These are phyloP conservation scores for Blastocystis sp. DNA, from an alignment of 352 stramenopile species.

Conservation along the genomic window DNA sequence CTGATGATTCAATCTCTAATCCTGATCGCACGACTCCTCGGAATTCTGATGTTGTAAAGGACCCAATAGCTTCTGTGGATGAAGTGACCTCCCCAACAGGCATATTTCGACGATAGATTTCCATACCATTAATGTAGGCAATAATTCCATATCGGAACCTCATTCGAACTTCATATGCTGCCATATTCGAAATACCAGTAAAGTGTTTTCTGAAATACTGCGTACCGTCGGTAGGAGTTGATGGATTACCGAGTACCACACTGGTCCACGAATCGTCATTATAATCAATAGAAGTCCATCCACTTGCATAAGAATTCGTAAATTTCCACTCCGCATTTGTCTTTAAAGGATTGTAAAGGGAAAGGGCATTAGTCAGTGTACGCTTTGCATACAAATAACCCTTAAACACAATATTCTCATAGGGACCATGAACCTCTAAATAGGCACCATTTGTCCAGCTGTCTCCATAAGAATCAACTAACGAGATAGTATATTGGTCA, in stretches of 20 bases:
- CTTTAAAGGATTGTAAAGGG: background rate
- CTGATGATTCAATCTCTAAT: background rate
- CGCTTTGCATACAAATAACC: background rate
- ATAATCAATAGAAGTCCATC: background rate
- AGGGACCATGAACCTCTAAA: background rate
- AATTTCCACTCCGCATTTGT: background rate
- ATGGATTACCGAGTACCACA: background rate
- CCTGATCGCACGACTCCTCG: background rate
- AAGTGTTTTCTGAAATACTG: constrained; percentile 27
- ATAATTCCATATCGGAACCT: constrained; percentile 7
- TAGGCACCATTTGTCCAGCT: background rate
- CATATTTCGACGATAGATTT: constrained; percentile 42
- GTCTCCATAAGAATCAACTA: background rate
- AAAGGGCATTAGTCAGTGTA: background rate
- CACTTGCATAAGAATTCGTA: background rate
- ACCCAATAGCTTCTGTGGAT: background rate
- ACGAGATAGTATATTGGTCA: background rate
- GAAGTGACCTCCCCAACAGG: constrained; percentile 6
- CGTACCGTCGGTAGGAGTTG: background rate
- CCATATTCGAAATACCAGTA: background rate
- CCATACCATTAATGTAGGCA: constrained; percentile 36
- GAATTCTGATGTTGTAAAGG: background rate
- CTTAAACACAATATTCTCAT: constrained; percentile 2
- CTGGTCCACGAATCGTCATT: background rate
- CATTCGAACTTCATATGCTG: background rate